Evolutionary conservation across 306 rosid species (phyloP).

Genomic region (Dryas alaskensis): DNA sequence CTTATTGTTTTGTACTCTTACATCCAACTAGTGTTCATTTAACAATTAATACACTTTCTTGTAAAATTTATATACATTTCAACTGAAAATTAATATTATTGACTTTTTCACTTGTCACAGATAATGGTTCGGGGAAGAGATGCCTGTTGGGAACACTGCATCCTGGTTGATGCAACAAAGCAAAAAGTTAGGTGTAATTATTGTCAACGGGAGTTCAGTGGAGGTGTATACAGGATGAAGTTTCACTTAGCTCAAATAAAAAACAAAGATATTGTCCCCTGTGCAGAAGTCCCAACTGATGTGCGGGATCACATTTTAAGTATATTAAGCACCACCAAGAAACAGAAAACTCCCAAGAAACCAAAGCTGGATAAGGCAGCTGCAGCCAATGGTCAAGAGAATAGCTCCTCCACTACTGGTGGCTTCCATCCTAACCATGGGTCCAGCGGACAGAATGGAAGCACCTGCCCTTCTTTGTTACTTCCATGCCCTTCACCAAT

Average conservation of each 20-base stretch:
- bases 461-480: conserved; percentile 51
- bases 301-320: conserved; percentile 61
- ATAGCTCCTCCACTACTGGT: conserved; percentile 66
- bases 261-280: conserved; percentile 74
- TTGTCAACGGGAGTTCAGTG: conserved; percentile 70
- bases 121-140: conserved; percentile 77
- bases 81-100: neutral
- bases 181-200: conserved; percentile 75
- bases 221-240: conserved; percentile 81
- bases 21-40: neutral
- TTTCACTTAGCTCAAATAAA: conserved; percentile 79
- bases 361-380: conserved; percentile 43
- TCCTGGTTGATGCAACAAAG: conserved; percentile 58
- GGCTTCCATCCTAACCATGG: conserved; percentile 53
- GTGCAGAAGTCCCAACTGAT: conserved; percentile 58
- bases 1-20: neutral
- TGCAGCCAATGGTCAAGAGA: conserved; percentile 43
- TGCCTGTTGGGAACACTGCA: conserved; percentile 78
- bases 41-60: neutral
- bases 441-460: conserved; percentile 54
- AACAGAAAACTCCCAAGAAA: conserved; percentile 59
- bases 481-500: conserved; percentile 43
- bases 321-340: conserved; percentile 57
- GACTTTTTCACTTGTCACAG: conserved; percentile 27
- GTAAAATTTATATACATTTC: neutral